phyloP scores from a whole-genome alignment of 1,139 yeast genomes.

The Pneumocystis carinii region DNA sequence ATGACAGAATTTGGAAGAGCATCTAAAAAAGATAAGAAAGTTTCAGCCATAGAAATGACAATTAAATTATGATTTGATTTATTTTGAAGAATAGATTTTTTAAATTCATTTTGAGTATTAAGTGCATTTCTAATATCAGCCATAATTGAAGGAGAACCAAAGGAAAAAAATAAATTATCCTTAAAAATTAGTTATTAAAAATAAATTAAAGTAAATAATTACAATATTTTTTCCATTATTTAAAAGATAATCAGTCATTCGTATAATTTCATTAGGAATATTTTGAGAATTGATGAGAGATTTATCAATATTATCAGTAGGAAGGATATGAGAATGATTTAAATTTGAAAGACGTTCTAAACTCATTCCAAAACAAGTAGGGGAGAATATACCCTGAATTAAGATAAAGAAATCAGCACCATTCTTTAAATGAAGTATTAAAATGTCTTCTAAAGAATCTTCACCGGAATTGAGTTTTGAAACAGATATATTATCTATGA shows the following conservation, averaged over 20 bases:
- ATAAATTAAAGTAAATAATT: too few species aligned
- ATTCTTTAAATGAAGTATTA: slow-evolving; percentile 8
- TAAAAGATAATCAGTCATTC: slow-evolving; percentile 7
- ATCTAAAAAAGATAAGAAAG: slow-evolving; percentile 2
- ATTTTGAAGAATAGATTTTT: neutral
- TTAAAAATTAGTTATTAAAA: neutral
- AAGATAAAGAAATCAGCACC: slow-evolving; percentile 7
- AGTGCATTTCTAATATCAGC: slow-evolving; percentile 4
- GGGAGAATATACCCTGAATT: slow-evolving; percentile 4
- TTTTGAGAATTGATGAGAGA: neutral
- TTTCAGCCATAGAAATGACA: neutral
- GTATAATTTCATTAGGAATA: slow-evolving; percentile 5
- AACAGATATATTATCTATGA: neutral
- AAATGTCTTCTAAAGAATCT: slow-evolving; percentile 5
- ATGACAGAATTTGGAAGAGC: slow-evolving; percentile 5
- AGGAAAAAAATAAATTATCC: neutral
- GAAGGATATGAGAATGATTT: neutral
- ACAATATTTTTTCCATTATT: neutral
- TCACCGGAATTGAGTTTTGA: slow-evolving; percentile 4
- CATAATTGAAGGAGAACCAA: neutral
- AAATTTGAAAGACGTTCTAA: slow-evolving; percentile 4
- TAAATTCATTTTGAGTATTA: slow-evolving; percentile 1
- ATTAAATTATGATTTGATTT: neutral
- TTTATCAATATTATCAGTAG: too few species aligned
- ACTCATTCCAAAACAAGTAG: slow-evolving; percentile 8